phyloP scores from a whole-genome alignment of 305 asterid species.

The Rubia tinctorum region DNA sequence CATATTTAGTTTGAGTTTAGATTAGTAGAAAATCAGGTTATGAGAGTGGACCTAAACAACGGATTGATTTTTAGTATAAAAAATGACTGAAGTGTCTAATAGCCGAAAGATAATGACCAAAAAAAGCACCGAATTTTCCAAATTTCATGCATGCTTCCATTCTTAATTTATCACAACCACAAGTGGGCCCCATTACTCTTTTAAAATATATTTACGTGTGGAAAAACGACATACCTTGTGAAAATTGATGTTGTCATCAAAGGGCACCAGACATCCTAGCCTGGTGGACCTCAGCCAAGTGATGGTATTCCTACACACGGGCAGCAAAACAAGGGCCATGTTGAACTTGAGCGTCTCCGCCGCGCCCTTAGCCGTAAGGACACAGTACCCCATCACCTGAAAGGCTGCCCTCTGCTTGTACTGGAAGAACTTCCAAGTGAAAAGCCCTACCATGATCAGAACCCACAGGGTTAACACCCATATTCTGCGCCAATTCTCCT shows the following conservation, averaged over 20 bases:
- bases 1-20: too few relatives aligned
- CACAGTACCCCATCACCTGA: constrained; percentile 52
- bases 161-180: not conserved
- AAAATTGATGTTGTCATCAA: constrained; percentile 59
- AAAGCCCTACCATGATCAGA: constrained; percentile 43
- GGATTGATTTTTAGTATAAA: too few relatives aligned
- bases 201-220: not conserved
- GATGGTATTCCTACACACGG: constrained; percentile 58
- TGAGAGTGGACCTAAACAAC: too few relatives aligned
- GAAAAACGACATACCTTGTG: constrained; percentile 39
- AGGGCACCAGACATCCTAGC: constrained; percentile 39
- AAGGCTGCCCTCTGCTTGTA: constrained; percentile 41
- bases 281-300: constrained; percentile 56
- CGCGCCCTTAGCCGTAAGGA: constrained; percentile 57
- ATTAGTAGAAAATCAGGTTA: too few relatives aligned
- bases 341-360: constrained; percentile 65
- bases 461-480: constrained; percentile 52
- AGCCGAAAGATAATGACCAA: too few relatives aligned
- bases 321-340: constrained; percentile 53
- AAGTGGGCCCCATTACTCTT: not conserved
- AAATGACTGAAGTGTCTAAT: too few relatives aligned
- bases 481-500: constrained; percentile 56
- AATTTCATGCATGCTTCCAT: not conserved
- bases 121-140: too few relatives aligned
- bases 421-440: constrained; percentile 46